A percentile compares a stretch with the other conserved stretches of the same genome.
Evolutionary conservation across 2,329 filamentous ascomycete species (phyloP).

Genomic region (Keithomyces neogunnii): DNA sequence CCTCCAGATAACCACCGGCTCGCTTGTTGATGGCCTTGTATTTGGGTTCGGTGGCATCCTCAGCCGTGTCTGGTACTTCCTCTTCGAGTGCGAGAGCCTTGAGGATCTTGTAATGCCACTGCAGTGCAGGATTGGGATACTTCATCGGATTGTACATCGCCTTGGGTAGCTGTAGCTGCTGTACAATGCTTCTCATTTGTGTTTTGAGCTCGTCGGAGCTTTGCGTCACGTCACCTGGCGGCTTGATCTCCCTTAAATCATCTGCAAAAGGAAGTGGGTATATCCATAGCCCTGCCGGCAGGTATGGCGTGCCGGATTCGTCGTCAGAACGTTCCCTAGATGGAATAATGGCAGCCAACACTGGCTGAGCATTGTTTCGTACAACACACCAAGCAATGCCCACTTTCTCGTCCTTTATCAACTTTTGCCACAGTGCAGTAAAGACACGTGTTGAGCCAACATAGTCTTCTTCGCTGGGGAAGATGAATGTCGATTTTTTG

Average conservation of each 20-base stretch:
- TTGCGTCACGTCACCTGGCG: conserved; percentile 41
- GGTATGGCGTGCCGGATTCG: conserved; percentile 54
- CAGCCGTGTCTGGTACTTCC: conserved; percentile 65
- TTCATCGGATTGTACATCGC: conserved; percentile 74
- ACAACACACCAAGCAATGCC: conserved; percentile 86
- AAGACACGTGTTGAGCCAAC: conserved; percentile 91
- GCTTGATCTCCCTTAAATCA: conserved; percentile 70
- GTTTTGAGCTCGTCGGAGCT: conserved; percentile 68
- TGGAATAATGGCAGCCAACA: conserved; percentile 73
- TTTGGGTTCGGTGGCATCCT: conserved; percentile 76
- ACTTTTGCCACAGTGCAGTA: conserved; percentile 79
- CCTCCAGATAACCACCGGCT: conserved; percentile 66
- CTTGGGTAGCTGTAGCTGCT: conserved; percentile 82
- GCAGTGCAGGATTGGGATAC: conserved; percentile 85
- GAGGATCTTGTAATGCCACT: conserved; percentile 95
- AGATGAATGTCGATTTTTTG: conserved; percentile 85
- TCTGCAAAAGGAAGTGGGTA: conserved; percentile 83
- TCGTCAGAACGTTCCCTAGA: conserved; percentile 59
- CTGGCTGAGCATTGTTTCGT: conserved; percentile 69
- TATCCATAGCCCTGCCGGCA: conserved; percentile 83
- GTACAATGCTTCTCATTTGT: conserved; percentile 71
- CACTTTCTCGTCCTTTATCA: conserved; percentile 70
- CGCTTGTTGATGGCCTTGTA: conserved; percentile 86
- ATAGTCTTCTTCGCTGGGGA: conserved; percentile 83
- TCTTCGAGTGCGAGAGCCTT: conserved; percentile 89